A percentile compares a stretch with the other conserved stretches of the same genome.
phyloP scores from a whole-genome alignment of 805 yeast genomes.

The Tetrapisispora arboricola region DNA sequence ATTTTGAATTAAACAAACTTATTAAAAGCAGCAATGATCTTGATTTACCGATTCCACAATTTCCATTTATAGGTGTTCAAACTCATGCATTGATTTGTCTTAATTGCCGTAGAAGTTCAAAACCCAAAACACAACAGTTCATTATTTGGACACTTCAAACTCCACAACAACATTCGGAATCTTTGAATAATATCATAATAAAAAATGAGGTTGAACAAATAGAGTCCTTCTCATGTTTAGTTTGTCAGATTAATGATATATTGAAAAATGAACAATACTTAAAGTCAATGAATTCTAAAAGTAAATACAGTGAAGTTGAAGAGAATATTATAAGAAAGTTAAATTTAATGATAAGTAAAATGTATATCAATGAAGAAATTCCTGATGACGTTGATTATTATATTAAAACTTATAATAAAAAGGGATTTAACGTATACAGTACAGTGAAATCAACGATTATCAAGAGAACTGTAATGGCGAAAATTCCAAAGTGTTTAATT shows the following conservation, averaged over 20 bases:
- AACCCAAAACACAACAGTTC: constrained; percentile 49
- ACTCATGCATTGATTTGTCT: constrained; percentile 63
- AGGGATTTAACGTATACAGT: constrained; percentile 33
- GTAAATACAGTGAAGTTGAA: constrained; percentile 14
- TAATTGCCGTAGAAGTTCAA: constrained; percentile 52
- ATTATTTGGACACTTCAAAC: constrained; percentile 64
- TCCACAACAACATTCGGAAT: constrained; percentile 44
- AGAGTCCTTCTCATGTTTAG: constrained; percentile 70
- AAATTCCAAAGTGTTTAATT: constrained; percentile 61
- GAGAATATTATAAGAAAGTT: too few species aligned
- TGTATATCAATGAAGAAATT: constrained; percentile 56
- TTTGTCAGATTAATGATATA: constrained; percentile 49
- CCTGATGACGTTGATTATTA: constrained; percentile 39
- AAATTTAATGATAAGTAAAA: constrained; percentile 28
- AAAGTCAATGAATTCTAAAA: constrained; percentile 10
- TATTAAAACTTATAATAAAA: constrained; percentile 37
- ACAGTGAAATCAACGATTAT: constrained; percentile 53
- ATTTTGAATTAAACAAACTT: constrained; percentile 22
- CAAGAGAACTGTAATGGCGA: constrained; percentile 49
- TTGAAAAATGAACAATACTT: constrained; percentile 23
- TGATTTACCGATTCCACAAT: constrained; percentile 39
- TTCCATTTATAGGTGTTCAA: constrained; percentile 65
- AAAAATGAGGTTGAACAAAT: constrained; percentile 55
- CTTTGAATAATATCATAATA: constrained; percentile 44
- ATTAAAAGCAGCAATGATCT: constrained; percentile 4